A percentile compares a stretch with the other conserved stretches of the same genome.
Conservation (phyloP, 1,284 basidiomycete species). For the Stereum hirsutum region DNA sequence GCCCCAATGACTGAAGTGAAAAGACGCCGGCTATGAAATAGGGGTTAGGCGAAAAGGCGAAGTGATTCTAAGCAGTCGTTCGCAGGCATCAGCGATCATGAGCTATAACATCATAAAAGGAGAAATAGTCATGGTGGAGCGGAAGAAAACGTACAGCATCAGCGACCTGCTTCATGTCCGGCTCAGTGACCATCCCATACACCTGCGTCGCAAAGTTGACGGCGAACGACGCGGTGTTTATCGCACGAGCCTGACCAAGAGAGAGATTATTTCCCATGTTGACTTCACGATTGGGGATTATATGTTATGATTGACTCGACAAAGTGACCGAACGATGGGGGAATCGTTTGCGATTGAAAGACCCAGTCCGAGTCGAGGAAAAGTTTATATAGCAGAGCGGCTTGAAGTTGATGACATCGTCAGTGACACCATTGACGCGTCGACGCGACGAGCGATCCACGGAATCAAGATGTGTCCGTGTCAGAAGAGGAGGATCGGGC, state of each 20-base stretch:
- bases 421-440: no score
- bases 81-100: not conserved
- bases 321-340: no score
- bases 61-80: conserved; percentile 20
- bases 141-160: conserved; percentile 19
- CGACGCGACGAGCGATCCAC: no score
- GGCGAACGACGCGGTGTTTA: conserved; percentile 21
- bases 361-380: no score
- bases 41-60: conserved; percentile 25
- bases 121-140: not conserved
- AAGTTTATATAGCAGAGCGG: no score
- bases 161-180: conserved; percentile 27
- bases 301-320: no score
- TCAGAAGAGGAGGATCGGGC: no score
- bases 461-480: no score
- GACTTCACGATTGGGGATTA: no score
- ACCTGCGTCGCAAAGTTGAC: conserved; percentile 22
- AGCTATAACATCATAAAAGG: not conserved
- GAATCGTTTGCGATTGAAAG: no score
- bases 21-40: conserved; percentile 27
- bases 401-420: no score
- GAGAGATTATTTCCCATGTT: no score
- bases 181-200: conserved; percentile 22
- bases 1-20: conserved; percentile 21
- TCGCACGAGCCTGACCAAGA: conserved; percentile 17